phyloP scores from a whole-genome alignment of 495 filamentous ascomycete species.

The Hamigera avellanea region DNA sequence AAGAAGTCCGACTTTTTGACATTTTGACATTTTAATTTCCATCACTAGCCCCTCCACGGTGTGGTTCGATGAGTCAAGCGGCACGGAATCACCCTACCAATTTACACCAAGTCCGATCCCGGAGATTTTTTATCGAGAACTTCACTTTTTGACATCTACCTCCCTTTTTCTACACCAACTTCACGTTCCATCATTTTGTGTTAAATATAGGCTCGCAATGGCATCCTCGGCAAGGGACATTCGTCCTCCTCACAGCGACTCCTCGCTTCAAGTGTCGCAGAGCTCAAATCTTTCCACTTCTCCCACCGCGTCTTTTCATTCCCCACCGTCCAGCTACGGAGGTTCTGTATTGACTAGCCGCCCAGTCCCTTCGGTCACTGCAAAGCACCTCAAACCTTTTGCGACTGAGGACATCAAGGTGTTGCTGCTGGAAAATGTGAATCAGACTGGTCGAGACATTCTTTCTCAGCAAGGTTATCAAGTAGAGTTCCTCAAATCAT shows the following conservation, averaged over 20 bases:
- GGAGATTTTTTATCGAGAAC: too few relatives aligned
- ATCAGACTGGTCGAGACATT: constrained; percentile 76
- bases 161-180: too few relatives aligned
- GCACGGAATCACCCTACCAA: too few relatives aligned
- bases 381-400: constrained; percentile 91
- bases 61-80: too few relatives aligned
- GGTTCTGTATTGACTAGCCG: constrained; percentile 19
- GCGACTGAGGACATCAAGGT: constrained; percentile 93
- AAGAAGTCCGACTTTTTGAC: too few relatives aligned
- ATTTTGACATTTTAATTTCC: too few relatives aligned
- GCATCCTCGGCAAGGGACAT: constrained; percentile 15
- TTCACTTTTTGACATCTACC: too few relatives aligned
- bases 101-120: too few relatives aligned
- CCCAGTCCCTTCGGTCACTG: constrained; percentile 23
- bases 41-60: too few relatives aligned
- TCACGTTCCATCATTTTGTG: too few relatives aligned
- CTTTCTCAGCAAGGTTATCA: constrained; percentile 84
- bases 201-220: too few relatives aligned
- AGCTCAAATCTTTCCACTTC: constrained; percentile 48
- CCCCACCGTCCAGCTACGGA: constrained; percentile 40
- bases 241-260: constrained; percentile 18
- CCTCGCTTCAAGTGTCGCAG: constrained; percentile 33
- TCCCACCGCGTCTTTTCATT: constrained; percentile 54
- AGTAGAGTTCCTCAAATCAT: constrained; percentile 82
- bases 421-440: constrained; percentile 90